Evolutionary conservation across 1,284 basidiomycete genomes (phyloP).

Genomic region (Marasmius fiardii): DNA sequence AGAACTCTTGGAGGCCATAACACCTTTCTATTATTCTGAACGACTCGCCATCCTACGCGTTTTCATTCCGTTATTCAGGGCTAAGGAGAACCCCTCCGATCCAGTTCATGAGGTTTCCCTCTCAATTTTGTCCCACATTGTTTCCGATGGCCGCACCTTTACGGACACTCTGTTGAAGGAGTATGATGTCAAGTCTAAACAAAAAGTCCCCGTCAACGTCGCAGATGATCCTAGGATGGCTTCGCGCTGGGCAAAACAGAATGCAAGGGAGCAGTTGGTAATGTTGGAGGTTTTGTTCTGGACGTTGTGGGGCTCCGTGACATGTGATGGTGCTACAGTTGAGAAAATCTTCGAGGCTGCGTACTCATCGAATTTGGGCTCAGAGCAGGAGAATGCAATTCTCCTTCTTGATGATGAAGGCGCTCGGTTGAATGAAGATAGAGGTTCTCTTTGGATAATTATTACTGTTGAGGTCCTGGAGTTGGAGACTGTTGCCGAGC

Average conservation of each 20-base stretch:
- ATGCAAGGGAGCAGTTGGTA: constrained; percentile 74
- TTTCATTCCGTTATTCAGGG: constrained; percentile 59
- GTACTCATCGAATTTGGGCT: constrained; percentile 66
- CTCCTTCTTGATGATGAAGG: constrained; percentile 77
- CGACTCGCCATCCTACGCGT: constrained; percentile 60
- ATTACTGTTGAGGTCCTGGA: constrained; percentile 79
- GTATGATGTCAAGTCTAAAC: constrained; percentile 53
- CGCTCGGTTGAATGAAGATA: constrained; percentile 59
- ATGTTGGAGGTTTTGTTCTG: constrained; percentile 84
- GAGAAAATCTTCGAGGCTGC: constrained; percentile 61
- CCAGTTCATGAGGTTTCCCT: constrained; percentile 52
- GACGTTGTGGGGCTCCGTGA: constrained; percentile 76
- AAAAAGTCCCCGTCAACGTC: constrained; percentile 49
- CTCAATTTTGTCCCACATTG: constrained; percentile 53
- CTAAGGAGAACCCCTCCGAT: constrained; percentile 54
- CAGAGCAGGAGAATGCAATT: constrained; percentile 60
- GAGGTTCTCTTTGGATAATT: constrained; percentile 71
- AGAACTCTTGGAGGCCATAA: constrained; percentile 68
- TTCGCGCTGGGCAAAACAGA: constrained; percentile 77
- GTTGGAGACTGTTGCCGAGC: constrained; percentile 69
- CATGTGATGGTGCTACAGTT: constrained; percentile 62
- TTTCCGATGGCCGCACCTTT: constrained; percentile 60
- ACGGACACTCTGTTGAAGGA: constrained; percentile 53
- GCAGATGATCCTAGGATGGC: constrained; percentile 57
- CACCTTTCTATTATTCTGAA: constrained; percentile 79